These are phyloP conservation scores for Musa beccarii DNA, from an alignment of 176 grass and related monocot genomes.

Conservation along the genomic window DNA sequence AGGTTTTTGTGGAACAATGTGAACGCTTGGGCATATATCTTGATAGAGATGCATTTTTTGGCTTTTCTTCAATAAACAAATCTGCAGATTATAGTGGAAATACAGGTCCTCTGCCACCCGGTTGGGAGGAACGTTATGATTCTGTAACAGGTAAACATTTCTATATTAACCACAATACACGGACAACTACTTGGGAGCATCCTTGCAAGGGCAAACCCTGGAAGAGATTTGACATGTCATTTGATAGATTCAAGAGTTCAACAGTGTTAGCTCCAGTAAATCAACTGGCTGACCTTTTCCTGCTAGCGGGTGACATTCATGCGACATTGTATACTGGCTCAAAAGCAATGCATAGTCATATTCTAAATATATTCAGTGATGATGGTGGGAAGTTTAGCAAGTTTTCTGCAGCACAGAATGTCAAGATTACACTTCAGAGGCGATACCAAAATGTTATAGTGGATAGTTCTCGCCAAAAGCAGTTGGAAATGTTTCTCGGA, in stretches of 20 bases:
- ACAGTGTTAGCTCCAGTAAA: constrained; percentile 81
- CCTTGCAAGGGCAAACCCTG: constrained; percentile 78
- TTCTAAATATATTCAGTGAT: constrained; percentile 98
- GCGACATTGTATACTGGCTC: constrained; percentile 98
- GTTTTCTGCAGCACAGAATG: constrained; percentile 96
- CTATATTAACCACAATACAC: constrained; percentile 93
- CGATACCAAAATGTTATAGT: constrained; percentile 72
- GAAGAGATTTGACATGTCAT: constrained; percentile 98
- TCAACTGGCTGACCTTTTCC: constrained; percentile 85
- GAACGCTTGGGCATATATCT: constrained; percentile 59
- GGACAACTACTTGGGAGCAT: constrained; percentile 82
- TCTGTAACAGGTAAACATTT: constrained; percentile 83
- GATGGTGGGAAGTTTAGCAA: constrained; percentile 76
- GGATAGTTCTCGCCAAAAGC: constrained; percentile 93
- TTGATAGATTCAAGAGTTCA: constrained; percentile 86
- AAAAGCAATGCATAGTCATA: constrained; percentile 99
- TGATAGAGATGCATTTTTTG: constrained; percentile 64
- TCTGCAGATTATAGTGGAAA: constrained; percentile 47
- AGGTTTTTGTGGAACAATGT: constrained; percentile 99
- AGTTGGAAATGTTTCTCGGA: constrained; percentile 95
- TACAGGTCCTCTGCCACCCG: constrained; percentile 52
- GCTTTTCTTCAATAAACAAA: constrained; percentile 38
- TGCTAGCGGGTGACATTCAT: constrained; percentile 96
- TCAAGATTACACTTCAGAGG: constrained; percentile 88
- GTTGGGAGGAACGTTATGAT: constrained; percentile 95